Evolutionary conservation across 2,329 filamentous ascomycete genomes (phyloP).

Genomic region (Lasiodiplodia sp.): DNA sequence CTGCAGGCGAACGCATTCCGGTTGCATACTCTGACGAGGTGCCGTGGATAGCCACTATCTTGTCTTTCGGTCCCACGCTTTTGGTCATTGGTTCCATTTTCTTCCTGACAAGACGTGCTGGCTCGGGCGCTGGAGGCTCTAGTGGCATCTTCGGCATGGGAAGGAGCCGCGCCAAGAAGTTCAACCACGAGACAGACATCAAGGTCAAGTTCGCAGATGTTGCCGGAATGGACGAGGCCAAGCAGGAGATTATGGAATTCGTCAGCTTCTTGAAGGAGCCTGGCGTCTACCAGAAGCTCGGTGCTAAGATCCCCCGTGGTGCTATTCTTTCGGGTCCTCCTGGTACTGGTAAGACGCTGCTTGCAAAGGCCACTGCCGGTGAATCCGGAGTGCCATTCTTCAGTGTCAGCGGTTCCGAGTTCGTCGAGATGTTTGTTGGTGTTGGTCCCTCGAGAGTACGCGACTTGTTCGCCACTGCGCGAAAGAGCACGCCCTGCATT

Average conservation of each 20-base stretch:
- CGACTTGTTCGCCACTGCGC: conserved; percentile 91
- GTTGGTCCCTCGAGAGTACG: conserved; percentile 95
- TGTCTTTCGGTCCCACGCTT: conserved; percentile 86
- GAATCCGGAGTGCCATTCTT: conserved; percentile 98
- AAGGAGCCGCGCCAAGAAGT: conserved; percentile 93
- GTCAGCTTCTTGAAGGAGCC: conserved; percentile 96
- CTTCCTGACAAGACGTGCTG: conserved; percentile 79
- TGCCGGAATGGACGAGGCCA: conserved; percentile 97
- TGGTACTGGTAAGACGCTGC: conserved; percentile 95
- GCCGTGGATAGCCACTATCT: conserved; percentile 72
- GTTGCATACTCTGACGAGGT: conserved; percentile 85
- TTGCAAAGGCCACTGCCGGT: conserved; percentile 96
- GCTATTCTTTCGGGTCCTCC: conserved; percentile 97
- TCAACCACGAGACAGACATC: conserved; percentile 95
- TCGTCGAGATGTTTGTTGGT: conserved; percentile 99
- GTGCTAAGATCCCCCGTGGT: conserved; percentile 96
- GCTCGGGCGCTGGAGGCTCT: conserved; percentile 64
- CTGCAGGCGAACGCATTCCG: conserved; percentile 86
- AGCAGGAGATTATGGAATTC: conserved; percentile 99
- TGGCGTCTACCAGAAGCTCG: conserved; percentile 88
- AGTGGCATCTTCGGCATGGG: conserved; percentile 94
- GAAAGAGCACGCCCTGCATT: conserved; percentile 97
- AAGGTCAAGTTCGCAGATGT: conserved; percentile 98
- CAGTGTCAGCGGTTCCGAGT: conserved; percentile 97
- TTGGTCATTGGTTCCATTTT: conserved; percentile 84